Evolutionary conservation across 2,329 filamentous ascomycete genomes (phyloP).

Genomic region (Aspergillus sp.): DNA sequence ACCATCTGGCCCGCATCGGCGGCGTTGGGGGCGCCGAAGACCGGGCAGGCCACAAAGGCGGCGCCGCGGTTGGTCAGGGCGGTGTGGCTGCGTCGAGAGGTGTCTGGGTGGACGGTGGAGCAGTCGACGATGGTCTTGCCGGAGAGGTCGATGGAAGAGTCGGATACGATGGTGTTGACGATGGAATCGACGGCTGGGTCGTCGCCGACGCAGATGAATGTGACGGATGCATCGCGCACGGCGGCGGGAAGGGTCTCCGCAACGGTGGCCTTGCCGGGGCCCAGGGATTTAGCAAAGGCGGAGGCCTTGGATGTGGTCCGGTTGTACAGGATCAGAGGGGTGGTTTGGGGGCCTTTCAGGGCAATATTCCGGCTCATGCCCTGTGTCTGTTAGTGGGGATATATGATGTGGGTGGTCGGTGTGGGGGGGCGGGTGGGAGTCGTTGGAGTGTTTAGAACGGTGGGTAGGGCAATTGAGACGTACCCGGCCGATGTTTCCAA

Average conservation of each 20-base stretch:
- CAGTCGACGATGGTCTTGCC: slow-evolving; percentile 83
- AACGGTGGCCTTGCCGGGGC: slow-evolving; percentile 61
- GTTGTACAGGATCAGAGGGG: slow-evolving; percentile 77
- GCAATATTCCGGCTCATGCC: slow-evolving; percentile 83
- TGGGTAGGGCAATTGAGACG: slow-evolving; percentile 28
- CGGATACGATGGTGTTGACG: slow-evolving; percentile 54
- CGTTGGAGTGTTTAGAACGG: background rate
- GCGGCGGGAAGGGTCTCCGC: slow-evolving; percentile 64
- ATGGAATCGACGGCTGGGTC: slow-evolving; percentile 68
- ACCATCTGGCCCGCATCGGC: slow-evolving; percentile 66
- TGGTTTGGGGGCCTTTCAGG: slow-evolving; percentile 68
- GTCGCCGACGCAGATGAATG: slow-evolving; percentile 78
- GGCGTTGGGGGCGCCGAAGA: slow-evolving; percentile 41
- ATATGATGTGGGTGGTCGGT: background rate
- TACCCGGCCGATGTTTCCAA: slow-evolving; percentile 85
- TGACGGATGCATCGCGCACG: slow-evolving; percentile 67
- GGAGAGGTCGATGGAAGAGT: slow-evolving; percentile 48
- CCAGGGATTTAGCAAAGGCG: slow-evolving; percentile 61
- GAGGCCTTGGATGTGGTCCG: slow-evolving; percentile 66
- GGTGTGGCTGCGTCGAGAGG: slow-evolving; percentile 64
- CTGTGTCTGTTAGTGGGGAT: slow-evolving; percentile 39
- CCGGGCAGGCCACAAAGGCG: slow-evolving; percentile 70
- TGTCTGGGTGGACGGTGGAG: slow-evolving; percentile 83
- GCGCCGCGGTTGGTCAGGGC: slow-evolving; percentile 59
- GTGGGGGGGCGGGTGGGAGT: background rate